These are phyloP conservation scores for Choiromyces venosus DNA, from an alignment of 495 filamentous ascomycete genomes.

Conservation along the genomic window DNA sequence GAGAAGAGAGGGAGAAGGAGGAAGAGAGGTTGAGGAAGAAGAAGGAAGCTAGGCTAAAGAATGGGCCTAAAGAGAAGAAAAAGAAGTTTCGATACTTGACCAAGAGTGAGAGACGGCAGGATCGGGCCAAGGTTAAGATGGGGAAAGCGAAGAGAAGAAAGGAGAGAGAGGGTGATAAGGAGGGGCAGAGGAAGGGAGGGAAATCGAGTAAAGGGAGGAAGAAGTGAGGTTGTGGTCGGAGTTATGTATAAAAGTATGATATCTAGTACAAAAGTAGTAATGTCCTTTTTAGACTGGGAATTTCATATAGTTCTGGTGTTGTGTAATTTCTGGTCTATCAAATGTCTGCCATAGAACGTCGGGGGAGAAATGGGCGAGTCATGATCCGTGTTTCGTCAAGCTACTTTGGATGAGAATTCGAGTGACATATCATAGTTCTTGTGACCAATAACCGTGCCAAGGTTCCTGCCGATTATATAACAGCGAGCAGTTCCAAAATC, in stretches of 20 bases:
- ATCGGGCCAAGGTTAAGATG: slow-evolving; percentile 3
- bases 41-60: slow-evolving; percentile 52
- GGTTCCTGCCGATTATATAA: no score
- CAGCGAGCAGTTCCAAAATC: no score
- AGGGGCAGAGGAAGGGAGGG: not conserved
- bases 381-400: not conserved
- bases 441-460: no score
- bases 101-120: slow-evolving; percentile 50
- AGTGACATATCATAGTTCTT: no score
- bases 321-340: not conserved
- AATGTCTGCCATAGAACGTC: not conserved
- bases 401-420: not conserved
- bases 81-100: slow-evolving; percentile 76
- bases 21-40: slow-evolving; percentile 41
- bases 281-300: not conserved
- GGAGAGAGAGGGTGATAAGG: not conserved
- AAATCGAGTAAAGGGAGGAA: not conserved
- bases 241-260: not conserved
- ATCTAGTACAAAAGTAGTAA: not conserved
- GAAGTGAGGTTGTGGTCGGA: not conserved
- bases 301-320: not conserved
- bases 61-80: slow-evolving; percentile 45
- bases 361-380: no score
- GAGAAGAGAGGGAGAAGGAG: slow-evolving; percentile 30
- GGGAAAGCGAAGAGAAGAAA: not conserved